Evolutionary conservation across 2,329 filamentous ascomycete species (phyloP), one percentile per base, ranked within the genome.

Genomic region (Lachnellula cervina): DNA sequence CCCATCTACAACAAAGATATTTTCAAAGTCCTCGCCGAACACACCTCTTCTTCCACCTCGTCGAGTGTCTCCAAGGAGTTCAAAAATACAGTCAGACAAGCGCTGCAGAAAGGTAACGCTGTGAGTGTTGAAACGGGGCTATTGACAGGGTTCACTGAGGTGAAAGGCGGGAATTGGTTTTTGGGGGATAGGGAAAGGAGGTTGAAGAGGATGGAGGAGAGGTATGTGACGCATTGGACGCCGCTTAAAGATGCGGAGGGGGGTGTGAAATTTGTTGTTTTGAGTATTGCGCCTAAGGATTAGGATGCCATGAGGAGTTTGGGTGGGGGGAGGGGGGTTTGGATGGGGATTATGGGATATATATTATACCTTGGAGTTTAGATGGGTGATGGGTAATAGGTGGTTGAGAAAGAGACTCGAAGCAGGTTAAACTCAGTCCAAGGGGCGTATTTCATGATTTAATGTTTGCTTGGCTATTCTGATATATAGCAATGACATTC

Each of bases 21-120:
- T 13, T 84, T 84, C 64, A 73, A 76, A 42, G 75, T 83, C n/a
- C 72, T 84, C 4, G 68, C 72, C 4, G 73, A 78, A n/a, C 73
- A 77, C 45, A 42, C 25, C 4, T 60, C 61, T 1, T 49, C 57
- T 2, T 71, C 74, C 1, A 17, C 49, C 1, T 69, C 70, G n/a
- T 72, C 75, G 8, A 72, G 73, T 0, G 72, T 70, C 2, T 66
- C 72, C 2, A 75, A 74, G 49, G 69, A 72, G 0, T 78, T 80
- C 68, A 76, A 74, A 59, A 64, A 67, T 1, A 70, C 69, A 0
- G 75, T 83, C 2, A 70, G 71, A 21, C 72, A 75, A n/a, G 54
- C 55, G 7, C 43, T 68, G 14, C 57, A 46, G 17, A 43, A 25
- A 1, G 63, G 62, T 2, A 62, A 61, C 42, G 64, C 69, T 7